A percentile compares a stretch with the other conserved stretches of the same genome.
Conservation (phyloP, 257 asterid genomes). For the Nicotiana benthamiana region DNA sequence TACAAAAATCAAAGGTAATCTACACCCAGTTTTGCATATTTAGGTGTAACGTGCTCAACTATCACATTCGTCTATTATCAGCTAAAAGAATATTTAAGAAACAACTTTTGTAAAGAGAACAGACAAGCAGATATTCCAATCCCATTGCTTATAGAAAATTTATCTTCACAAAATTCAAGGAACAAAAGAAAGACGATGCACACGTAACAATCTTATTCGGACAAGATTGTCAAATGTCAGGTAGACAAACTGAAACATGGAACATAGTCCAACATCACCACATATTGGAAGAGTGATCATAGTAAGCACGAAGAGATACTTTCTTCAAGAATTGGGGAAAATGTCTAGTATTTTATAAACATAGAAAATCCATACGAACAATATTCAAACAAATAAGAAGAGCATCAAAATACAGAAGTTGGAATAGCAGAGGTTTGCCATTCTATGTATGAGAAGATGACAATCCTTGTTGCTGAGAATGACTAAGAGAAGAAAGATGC, state of each 20-base stretch:
- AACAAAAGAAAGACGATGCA: neutral
- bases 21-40: neutral
- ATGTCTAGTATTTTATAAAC: neutral
- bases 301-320: neutral
- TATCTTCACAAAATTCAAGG: neutral
- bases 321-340: neutral
- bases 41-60: neutral
- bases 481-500: neutral
- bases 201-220: neutral
- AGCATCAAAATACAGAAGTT: neutral
- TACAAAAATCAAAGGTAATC: neutral
- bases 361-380: neutral
- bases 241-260: neutral
- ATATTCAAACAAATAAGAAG: neutral
- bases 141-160: neutral
- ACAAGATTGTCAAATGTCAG: neutral
- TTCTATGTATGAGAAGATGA: neutral
- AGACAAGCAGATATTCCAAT: neutral
- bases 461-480: neutral
- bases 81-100: neutral
- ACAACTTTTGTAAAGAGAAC: neutral
- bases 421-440: neutral
- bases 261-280: neutral
- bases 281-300: neutral
- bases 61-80: neutral